Conservation (phyloP, 495 filamentous ascomycete species). For the Penicillium atrosanguineum region DNA sequence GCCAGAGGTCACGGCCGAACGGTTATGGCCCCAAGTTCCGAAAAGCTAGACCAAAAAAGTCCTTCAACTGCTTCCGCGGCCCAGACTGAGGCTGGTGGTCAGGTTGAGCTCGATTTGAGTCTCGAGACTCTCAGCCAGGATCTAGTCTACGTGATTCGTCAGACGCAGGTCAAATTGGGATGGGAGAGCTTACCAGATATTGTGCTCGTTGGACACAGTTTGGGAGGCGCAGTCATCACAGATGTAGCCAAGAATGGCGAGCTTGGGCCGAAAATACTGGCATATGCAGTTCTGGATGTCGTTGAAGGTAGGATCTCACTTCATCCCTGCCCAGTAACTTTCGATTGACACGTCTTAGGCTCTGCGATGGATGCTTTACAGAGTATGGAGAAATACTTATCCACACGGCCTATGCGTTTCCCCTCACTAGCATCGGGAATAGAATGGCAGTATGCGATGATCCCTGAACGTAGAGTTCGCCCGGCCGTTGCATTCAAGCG, state of each 20-base stretch:
- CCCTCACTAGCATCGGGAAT: constrained; percentile 71
- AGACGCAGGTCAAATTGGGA: constrained; percentile 60
- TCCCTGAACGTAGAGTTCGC: background rate
- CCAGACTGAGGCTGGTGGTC: constrained; percentile 27
- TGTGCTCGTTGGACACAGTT: constrained; percentile 86
- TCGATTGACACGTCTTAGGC: constrained; percentile 28
- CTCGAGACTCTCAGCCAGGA: constrained; percentile 71
- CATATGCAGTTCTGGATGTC: constrained; percentile 90
- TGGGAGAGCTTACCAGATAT: constrained; percentile 74
- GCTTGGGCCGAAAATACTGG: constrained; percentile 68
- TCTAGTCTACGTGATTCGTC: constrained; percentile 63
- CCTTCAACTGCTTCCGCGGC: constrained; percentile 19
- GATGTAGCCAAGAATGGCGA: constrained; percentile 67
- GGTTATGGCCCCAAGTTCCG: constrained; percentile 28
- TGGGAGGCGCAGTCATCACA: constrained; percentile 93
- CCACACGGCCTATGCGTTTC: constrained; percentile 78
- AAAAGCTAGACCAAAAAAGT: background rate
- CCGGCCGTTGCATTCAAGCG: background rate
- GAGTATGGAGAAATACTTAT: constrained; percentile 89
- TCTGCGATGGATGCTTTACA: constrained; percentile 88
- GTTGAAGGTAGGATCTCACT: constrained; percentile 66
- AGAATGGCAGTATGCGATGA: constrained; percentile 76
- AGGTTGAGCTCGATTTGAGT: constrained; percentile 55
- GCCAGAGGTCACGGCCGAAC: constrained; percentile 86
- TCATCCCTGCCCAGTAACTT: background rate